Base-by-base conservation (phyloP, 2,329 filamentous ascomycete species). In the Aspergillus tubingensis region DNA sequence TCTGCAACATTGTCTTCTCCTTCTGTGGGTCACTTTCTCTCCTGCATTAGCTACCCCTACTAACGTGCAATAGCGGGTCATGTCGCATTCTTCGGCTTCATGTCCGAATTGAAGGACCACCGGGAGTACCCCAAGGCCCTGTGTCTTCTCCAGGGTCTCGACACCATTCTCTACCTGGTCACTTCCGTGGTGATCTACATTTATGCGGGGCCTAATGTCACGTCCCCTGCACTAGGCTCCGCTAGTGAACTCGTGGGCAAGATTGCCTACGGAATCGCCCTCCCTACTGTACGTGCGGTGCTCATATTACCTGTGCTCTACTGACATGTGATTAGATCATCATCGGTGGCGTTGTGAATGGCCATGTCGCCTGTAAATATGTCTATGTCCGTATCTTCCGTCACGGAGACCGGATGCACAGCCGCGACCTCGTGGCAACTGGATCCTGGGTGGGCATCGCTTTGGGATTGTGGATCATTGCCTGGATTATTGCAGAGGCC, bases 1-100 rank as follows among this genome's bases (percentile, higher is more conserved):
- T 88, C 57, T 81, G 79, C 70, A 89, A 90, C 76, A 90, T 91
- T 57, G 80, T 89, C 58, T 85, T 91, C 61, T 87, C 88, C 59
- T 91, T 87, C 76, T 80, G 85, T 79, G 69, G 69, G 76, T 57
- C 11, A 15, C 15, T 4, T 30, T 15, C 6, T 50, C 1, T 15
- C 79, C 89, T 51, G 32, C 32, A 36, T 36, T 36, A 36, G 32
- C 32, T 36, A 36, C 11, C 5, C 11, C 84, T 88, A 66, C 54
- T 59, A 21, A 62, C 17, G 89, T 41, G 17, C 74, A 85, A 32
- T 61, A 68, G 79, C 76, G 48, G 85, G 85, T 19, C 85, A 88
- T 67, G 83, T 86, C n/a, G 85, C 85, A 63, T 89, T 89, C 75
- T 88, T 88, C 74, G 80, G 78, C 63, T 85, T 90, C 72, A 85